These are phyloP conservation scores for Mycogone perniciosa DNA, from an alignment of 2,329 filamentous ascomycete genomes.

Conservation along the genomic window DNA sequence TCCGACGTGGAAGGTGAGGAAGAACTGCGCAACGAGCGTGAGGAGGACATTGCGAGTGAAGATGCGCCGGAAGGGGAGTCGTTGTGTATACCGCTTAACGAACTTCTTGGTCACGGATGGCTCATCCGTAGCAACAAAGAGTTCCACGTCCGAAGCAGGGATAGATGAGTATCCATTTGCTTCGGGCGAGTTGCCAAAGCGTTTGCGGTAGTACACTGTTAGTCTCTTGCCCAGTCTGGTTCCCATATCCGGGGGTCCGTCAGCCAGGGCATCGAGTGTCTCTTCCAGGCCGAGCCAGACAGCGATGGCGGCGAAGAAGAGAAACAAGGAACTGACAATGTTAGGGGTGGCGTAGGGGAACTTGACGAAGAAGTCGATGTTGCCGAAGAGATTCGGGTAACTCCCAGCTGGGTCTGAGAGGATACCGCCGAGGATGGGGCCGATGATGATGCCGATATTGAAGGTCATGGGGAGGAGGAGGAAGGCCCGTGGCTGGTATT, in stretches of 20 bases:
- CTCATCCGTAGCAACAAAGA: conserved; percentile 9
- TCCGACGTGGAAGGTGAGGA: conserved; percentile 66
- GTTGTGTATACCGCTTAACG: conserved; percentile 36
- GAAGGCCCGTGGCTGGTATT: conserved; percentile 65
- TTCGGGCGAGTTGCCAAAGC: conserved; percentile 12
- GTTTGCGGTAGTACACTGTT: conserved; percentile 20
- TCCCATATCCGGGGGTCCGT: conserved; percentile 35
- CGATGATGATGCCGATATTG: conserved; percentile 67
- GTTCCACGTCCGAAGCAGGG: conserved; percentile 19
- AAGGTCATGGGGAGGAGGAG: conserved; percentile 68
- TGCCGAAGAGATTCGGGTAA: conserved; percentile 48
- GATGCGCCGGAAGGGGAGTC: conserved; percentile 47
- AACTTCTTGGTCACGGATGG: conserved; percentile 9
- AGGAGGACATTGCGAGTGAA: conserved; percentile 49
- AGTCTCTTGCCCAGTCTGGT: conserved; percentile 34
- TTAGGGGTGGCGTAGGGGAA: conserved; percentile 53
- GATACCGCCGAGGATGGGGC: conserved; percentile 61
- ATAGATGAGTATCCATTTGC: conserved; percentile 19
- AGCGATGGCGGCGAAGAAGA: conserved; percentile 35
- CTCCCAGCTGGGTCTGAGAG: conserved; percentile 59
- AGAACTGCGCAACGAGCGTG: conserved; percentile 58
- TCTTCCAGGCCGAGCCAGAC: conserved; percentile 49
- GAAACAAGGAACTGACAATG: conserved; percentile 43
- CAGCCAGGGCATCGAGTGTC: conserved; percentile 42
- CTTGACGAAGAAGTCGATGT: conserved; percentile 37